Conservation (phyloP, 2,329 filamentous ascomycete species). For the Epichloe glyceriae region DNA sequence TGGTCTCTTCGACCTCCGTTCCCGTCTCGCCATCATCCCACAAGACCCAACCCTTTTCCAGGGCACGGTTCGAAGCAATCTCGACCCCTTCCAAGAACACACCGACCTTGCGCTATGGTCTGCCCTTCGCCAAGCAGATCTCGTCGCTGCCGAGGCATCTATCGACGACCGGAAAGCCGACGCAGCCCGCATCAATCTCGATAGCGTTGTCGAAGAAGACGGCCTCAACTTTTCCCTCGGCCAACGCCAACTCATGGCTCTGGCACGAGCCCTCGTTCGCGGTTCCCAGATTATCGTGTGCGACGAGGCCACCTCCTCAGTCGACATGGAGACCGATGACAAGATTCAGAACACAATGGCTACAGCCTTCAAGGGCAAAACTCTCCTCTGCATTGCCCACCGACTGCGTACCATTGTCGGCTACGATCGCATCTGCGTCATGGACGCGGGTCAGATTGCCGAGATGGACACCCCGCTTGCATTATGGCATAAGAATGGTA, state of each 20-base stretch:
- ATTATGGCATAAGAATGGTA: conserved; percentile 61
- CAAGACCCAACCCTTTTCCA: conserved; percentile 76
- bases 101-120: conserved; percentile 67
- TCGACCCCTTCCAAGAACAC: conserved; percentile 72
- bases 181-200: conserved; percentile 60
- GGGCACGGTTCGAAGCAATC: conserved; percentile 65
- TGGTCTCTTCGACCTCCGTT: conserved; percentile 62
- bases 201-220: conserved; percentile 80
- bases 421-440: conserved; percentile 93
- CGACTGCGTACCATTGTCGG: conserved; percentile 81
- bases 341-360: conserved; percentile 90
- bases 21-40: conserved; percentile 68
- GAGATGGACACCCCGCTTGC: conserved; percentile 68
- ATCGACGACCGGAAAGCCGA: conserved; percentile 69
- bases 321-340: conserved; percentile 93
- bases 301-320: conserved; percentile 86
- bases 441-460: conserved; percentile 79
- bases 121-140: conserved; percentile 62
- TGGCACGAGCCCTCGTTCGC: conserved; percentile 80
- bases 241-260: conserved; percentile 88
- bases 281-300: conserved; percentile 87
- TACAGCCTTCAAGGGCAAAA: conserved; percentile 71
- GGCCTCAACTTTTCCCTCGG: conserved; percentile 92
- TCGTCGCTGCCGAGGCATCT: conserved; percentile 46
- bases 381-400: conserved; percentile 85